phyloP scores from a whole-genome alignment of 2,329 filamentous ascomycete species.

The Lachnellula suecica region DNA sequence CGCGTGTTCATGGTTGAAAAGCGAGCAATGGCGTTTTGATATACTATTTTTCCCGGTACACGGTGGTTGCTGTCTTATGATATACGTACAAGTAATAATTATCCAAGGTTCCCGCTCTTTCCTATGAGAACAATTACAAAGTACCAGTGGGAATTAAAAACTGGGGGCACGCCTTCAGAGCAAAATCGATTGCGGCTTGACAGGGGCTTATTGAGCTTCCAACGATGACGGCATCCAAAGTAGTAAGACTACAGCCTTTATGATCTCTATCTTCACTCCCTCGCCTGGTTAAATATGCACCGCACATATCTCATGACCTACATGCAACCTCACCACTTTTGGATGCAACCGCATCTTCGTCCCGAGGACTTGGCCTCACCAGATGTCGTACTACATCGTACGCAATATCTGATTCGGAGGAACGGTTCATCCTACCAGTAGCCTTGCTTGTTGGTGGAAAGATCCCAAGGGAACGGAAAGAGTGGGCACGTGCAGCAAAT shows the following conservation, averaged over 20 bases:
- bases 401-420: background rate
- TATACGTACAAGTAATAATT: background rate
- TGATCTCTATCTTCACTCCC: background rate
- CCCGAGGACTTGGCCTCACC: background rate
- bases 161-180: too few species aligned
- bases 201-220: background rate
- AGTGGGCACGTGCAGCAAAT: background rate
- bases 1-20: conserved; percentile 9
- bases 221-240: background rate
- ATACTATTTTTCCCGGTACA: background rate
- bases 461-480: background rate
- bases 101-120: too few species aligned
- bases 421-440: too few species aligned
- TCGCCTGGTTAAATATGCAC: background rate
- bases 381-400: background rate
- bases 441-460: too few species aligned
- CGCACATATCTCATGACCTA: background rate
- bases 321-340: background rate
- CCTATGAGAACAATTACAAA: too few species aligned
- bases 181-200: background rate
- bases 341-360: background rate
- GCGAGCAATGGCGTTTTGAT: background rate
- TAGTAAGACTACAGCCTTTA: background rate
- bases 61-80: background rate
- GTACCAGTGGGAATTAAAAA: too few species aligned